Conservation (phyloP, 2,329 filamentous ascomycete species). For the Hymenoscyphus albidus region DNA sequence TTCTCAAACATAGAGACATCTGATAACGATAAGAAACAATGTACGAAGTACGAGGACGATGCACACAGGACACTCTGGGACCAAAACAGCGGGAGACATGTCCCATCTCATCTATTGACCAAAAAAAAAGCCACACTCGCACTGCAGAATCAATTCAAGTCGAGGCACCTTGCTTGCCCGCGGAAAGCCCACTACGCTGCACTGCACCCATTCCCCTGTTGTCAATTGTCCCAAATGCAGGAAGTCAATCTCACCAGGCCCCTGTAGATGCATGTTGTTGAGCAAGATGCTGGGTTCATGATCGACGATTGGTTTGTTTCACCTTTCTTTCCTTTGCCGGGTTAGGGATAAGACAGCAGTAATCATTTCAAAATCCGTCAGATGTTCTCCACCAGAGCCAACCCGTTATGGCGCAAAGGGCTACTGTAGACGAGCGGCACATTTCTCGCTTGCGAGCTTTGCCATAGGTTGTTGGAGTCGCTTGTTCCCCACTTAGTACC, state of each 20-base stretch:
- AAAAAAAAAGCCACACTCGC: not conserved
- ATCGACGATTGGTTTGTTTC: conserved; percentile 1
- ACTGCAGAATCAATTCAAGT: not conserved
- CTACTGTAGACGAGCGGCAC: not conserved
- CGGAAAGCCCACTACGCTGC: not conserved
- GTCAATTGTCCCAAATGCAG: not conserved
- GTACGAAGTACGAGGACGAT: not conserved
- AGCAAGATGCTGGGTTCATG: not conserved
- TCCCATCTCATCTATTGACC: not conserved
- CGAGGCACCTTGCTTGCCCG: not conserved
- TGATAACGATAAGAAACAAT: not conserved
- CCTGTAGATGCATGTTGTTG: conserved; percentile 1
- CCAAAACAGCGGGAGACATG: not conserved
- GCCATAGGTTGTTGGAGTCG: not conserved
- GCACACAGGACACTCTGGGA: not conserved
- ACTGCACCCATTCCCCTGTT: not conserved
- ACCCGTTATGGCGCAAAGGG: not conserved
- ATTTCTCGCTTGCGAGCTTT: not conserved
- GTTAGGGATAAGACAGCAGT: not conserved
- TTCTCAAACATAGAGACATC: not conserved
- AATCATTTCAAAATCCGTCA: not conserved
- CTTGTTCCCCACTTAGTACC: not conserved
- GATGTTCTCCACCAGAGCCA: not conserved
- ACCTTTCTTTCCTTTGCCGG: not conserved
- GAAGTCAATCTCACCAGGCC: not conserved